Evolutionary conservation across 129 eudicot genomes (phyloP).

Genomic region (Daucus carota): DH1_v3.0 NC_030387.2:40721501-40722000

Average conservation of each 20-base stretch:
- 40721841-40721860: background rate
- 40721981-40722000: slow-evolving; percentile 5
- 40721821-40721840: background rate
- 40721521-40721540: background rate
- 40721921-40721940: background rate
- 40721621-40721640: background rate
- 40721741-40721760: background rate
- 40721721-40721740: background rate
- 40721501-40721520: background rate
- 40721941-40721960: background rate
- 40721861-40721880: background rate
- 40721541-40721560: too few relatives aligned
- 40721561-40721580: background rate
- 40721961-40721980: background rate
- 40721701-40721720: background rate
- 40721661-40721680: background rate
- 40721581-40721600: background rate
- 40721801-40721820: background rate
- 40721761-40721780: background rate
- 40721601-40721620: background rate
- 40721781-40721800: background rate
- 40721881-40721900: background rate
- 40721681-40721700: background rate
- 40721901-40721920: background rate
- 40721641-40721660: background rate